Base-by-base conservation (phyloP, 371 early-diverging fungal species). In the Catenaria anguillulae region DNA sequence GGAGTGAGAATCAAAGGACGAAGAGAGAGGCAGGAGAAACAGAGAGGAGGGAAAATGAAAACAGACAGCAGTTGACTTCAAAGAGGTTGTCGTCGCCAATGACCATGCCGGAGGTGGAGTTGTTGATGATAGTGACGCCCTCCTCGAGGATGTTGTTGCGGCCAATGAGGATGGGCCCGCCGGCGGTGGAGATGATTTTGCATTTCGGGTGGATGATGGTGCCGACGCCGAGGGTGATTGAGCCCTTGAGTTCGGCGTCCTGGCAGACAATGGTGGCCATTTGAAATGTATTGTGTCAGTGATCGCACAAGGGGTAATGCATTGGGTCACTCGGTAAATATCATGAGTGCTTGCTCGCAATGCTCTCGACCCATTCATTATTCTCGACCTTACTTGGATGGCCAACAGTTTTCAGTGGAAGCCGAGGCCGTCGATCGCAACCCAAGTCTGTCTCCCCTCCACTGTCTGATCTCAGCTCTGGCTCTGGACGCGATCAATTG, bases 201-300 rank as follows among this genome's bases (percentile, higher is more conserved):
- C 84, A 84, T 62, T 86, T 83, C 34, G 87, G 89, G 66, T 87
- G 86, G 37, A 88, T 72, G 17, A 86, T 76, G n/a, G 85, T 84
- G 60, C 81, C 81, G 59, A 62, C 63, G 36, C 84, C 84, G 42
- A 84, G 77, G 15, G 73, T 69, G 31, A 84, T 77, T 36, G 78
- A 79, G 21, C 84, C 84, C 48, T 72, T 65, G 33, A 84, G 71
- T 31, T 82, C 80, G 21, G 79, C 78, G 62, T 84, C 84, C 63
- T 79, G 78, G 65, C 84, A 84, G 1, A 84, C 80, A n/a, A 84
- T 64, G 23, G 81, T 58, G 36, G 58, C 15, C 58, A 40, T 40
- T 40, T 17, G 17, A 40, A 40, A 17, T 10, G 40, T 10, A 40
- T 40, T 40, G 17, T 40, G 40, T 10, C 40, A 40, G 5, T 17